Evolutionary conservation across 768 basidiomycete genomes (phyloP).

Genomic region (Cantharellus anzutake): DNA sequence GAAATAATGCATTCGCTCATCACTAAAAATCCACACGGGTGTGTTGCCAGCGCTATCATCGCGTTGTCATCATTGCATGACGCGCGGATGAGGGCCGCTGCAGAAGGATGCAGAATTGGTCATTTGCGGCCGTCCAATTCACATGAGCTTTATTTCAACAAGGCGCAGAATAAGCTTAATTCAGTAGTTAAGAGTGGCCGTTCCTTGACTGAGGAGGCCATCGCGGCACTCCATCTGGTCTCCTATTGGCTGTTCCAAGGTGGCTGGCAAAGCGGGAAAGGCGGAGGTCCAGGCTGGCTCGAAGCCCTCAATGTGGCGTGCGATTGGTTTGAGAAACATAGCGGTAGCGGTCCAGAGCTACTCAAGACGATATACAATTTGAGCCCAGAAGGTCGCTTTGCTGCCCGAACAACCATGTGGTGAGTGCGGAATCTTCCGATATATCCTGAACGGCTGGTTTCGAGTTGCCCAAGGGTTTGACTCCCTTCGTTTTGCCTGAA

Average conservation of each 20-base stretch:
- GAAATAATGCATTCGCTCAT: constrained; percentile 26
- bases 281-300: constrained; percentile 27
- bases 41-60: constrained; percentile 52
- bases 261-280: neutral
- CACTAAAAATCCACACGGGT: constrained; percentile 43
- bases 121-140: constrained; percentile 34
- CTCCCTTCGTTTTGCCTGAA: neutral
- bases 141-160: constrained; percentile 47
- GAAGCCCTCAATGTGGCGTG: constrained; percentile 46
- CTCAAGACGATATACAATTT: neutral
- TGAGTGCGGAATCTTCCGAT: neutral
- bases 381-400: neutral
- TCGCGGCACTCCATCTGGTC: constrained; percentile 61
- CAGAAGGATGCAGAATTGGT: constrained; percentile 34
- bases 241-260: constrained; percentile 55
- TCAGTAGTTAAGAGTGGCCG: constrained; percentile 39
- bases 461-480: neutral
- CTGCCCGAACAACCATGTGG: neutral
- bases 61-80: constrained; percentile 58
- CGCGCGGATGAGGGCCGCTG: constrained; percentile 33
- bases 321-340: constrained; percentile 33
- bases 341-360: neutral
- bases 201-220: constrained; percentile 48
- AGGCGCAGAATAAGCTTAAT: constrained; percentile 20
- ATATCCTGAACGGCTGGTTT: no score